Percentiles rank a stretch among this genome's conserved stretches.
Evolutionary conservation across 2,329 filamentous ascomycete species (phyloP).

Genomic region (Tolypocladium endophyticum): DNA sequence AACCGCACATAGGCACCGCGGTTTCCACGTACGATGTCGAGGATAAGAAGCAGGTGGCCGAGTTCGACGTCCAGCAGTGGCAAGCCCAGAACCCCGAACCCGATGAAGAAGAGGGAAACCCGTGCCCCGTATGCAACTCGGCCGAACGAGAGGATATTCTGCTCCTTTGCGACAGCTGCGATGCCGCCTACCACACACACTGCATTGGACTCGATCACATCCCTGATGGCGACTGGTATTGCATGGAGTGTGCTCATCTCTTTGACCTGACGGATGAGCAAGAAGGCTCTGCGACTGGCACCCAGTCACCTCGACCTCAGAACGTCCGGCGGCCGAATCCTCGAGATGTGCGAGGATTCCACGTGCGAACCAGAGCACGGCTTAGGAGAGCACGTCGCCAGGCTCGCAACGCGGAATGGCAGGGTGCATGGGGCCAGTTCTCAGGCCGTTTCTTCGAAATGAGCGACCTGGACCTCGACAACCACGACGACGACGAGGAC

Average conservation of each 20-base stretch:
- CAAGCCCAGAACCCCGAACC: conserved; percentile 58
- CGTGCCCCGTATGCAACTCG: conserved; percentile 76
- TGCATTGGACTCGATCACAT: conserved; percentile 75
- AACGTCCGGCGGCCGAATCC: conserved; percentile 18
- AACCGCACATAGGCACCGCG: conserved; percentile 32
- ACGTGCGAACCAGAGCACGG: conserved; percentile 44
- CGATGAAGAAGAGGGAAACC: conserved; percentile 57
- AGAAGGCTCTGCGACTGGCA: conserved; percentile 20
- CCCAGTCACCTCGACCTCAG: conserved; percentile 20
- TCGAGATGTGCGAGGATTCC: conserved; percentile 21
- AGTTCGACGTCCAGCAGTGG: conserved; percentile 71
- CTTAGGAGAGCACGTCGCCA: conserved; percentile 45
- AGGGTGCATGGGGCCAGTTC: conserved; percentile 68
- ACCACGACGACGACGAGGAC: conserved; percentile 53
- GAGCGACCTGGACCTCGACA: conserved; percentile 30
- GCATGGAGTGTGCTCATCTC: conserved; percentile 63
- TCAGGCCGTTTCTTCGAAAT: conserved; percentile 51
- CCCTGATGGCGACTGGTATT: conserved; percentile 78
- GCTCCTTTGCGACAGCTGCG: conserved; percentile 84
- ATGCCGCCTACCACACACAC: conserved; percentile 82
- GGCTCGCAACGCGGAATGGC: conserved; percentile 75
- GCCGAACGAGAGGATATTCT: conserved; percentile 75
- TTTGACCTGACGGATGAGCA: conserved; percentile 25
- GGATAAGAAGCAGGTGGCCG: conserved; percentile 81
- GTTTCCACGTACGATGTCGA: conserved; percentile 55